Base-by-base conservation (phyloP, 148 eudicot species). In the Nepenthes mirabilis region DNA sequence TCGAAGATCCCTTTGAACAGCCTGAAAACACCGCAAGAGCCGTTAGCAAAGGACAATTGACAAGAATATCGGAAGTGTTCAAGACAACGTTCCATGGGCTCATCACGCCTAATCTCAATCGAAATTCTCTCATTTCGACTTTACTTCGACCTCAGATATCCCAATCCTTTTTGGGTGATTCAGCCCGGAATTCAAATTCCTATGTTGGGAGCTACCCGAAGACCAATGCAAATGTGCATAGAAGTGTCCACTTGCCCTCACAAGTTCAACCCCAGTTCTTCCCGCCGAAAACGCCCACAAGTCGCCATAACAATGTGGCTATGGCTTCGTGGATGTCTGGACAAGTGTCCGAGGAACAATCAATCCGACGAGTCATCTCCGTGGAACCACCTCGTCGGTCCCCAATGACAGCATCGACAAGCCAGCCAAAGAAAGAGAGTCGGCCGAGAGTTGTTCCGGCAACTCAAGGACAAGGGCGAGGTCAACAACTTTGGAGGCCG, bases 1-100 rank as follows among this genome's bases (percentile, higher is more conserved):
- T 83, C 56, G 95, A 86, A 75, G 95, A 86, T 77, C 94, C 94
- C 32, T 83, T 83, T 70, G 94, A 86, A 73, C 94, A 83, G 69
- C 86, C 86, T 23, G 64, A 54, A 45, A 87, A 87, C 63, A 60
- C 84, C 36, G 90, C 86, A 36, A 77, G 95, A 76, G 64, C 87
- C 10, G 95, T 87, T 12, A 50, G 69, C 50, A 45, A 36, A 43
- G 57, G 56, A 37, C 77, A 81, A 55, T 70, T 87, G 9, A 54
- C 60, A 33, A 79, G 64, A 63, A 81, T 87, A 50, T 63, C 72
- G 10, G 70, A 72, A 60, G 83, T 59, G 43, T 77, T 83, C 70
- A 71, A 58, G 45, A 69, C 55, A 61, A 75, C 87, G n/a, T 62
- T 71, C 68, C 58, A 51, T 37, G 34, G 36, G 67, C 73, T 86